Evolutionary conservation across 495 filamentous ascomycete species (phyloP).

Genomic region (Xeromyces bisporus): DNA sequence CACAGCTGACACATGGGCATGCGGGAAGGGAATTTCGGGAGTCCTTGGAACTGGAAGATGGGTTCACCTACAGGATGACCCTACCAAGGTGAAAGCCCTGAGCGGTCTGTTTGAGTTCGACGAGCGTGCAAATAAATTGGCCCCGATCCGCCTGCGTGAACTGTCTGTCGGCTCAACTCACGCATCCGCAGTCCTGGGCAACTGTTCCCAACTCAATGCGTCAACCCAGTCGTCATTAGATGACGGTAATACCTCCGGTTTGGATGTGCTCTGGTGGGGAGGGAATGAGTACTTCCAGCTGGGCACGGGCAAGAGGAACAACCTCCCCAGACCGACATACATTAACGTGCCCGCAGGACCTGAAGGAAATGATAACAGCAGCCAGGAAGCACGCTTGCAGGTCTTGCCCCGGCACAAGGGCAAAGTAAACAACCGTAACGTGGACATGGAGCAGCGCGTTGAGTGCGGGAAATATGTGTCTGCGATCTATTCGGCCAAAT

Average conservation of each 20-base stretch:
- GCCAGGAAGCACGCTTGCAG: constrained; percentile 64
- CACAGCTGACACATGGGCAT: constrained; percentile 67
- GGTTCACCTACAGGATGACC: constrained; percentile 68
- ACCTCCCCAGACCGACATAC: constrained; percentile 53
- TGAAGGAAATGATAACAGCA: constrained; percentile 27
- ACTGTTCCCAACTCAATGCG: constrained; percentile 43
- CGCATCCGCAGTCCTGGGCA: constrained; percentile 62
- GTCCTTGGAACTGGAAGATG: constrained; percentile 73
- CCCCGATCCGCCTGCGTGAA: constrained; percentile 60
- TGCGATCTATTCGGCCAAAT: constrained; percentile 50
- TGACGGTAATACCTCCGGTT: constrained; percentile 53
- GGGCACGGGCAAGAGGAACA: constrained; percentile 77
- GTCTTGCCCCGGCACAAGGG: constrained; percentile 63
- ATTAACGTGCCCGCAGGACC: constrained; percentile 52
- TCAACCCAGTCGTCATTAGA: constrained; percentile 28
- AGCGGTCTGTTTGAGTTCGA: constrained; percentile 75
- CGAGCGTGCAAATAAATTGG: constrained; percentile 43
- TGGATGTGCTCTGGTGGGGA: constrained; percentile 83
- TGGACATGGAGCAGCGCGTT: constrained; percentile 70
- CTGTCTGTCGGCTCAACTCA: constrained; percentile 67
- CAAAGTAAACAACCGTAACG: constrained; percentile 43
- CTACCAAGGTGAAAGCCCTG: constrained; percentile 67
- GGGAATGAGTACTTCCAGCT: constrained; percentile 88
- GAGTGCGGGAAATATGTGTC: constrained; percentile 75
- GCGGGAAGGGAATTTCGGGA: constrained; percentile 71